phyloP scores from a whole-genome alignment of 176 grass and related monocot species.

The Zea luxurians region DNA sequence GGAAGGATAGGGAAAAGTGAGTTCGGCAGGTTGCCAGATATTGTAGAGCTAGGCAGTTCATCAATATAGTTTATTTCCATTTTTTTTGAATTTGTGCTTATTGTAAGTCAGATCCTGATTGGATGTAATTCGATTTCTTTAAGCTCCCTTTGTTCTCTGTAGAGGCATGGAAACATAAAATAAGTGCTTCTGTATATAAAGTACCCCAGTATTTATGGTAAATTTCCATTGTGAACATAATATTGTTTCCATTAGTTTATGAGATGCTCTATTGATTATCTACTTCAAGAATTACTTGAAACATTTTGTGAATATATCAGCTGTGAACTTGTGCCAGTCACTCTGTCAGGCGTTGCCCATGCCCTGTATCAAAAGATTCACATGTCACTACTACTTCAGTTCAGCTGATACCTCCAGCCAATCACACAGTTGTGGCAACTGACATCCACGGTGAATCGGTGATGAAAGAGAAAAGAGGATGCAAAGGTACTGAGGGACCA shows the following conservation, averaged over 20 bases:
- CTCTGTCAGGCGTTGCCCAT: neutral
- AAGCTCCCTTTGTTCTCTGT: slow-evolving; percentile 22
- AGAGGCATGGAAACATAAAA: slow-evolving; percentile 24
- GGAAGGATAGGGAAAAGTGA: slow-evolving; percentile 32
- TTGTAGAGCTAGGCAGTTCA: slow-evolving; percentile 33
- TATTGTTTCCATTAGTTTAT: neutral
- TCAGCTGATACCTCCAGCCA: slow-evolving; percentile 20
- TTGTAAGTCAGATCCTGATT: slow-evolving; percentile 24
- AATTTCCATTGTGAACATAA: neutral
- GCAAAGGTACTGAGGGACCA: slow-evolving; percentile 27
- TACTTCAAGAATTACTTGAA: neutral
- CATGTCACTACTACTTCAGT: slow-evolving; percentile 17
- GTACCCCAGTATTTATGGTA: slow-evolving; percentile 1
- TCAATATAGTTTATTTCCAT: slow-evolving; percentile 12
- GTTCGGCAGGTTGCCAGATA: slow-evolving; percentile 26
- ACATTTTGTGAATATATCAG: slow-evolving; percentile 22
- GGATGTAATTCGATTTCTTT: slow-evolving; percentile 17
- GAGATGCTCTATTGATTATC: slow-evolving; percentile 2
- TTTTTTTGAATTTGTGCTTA: slow-evolving; percentile 32
- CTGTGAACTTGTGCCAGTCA: slow-evolving; percentile 2
- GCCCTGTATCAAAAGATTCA: slow-evolving; percentile 17
- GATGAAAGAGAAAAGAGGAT: slow-evolving; percentile 33
- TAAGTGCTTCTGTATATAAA: slow-evolving; percentile 28
- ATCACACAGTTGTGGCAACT: neutral
- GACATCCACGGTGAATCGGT: neutral